A percentile compares a stretch with the other conserved stretches of the same genome.
These are phyloP conservation scores for Populus simonii DNA, from an alignment of 345 rosid species.

Conservation along the genomic window DNA sequence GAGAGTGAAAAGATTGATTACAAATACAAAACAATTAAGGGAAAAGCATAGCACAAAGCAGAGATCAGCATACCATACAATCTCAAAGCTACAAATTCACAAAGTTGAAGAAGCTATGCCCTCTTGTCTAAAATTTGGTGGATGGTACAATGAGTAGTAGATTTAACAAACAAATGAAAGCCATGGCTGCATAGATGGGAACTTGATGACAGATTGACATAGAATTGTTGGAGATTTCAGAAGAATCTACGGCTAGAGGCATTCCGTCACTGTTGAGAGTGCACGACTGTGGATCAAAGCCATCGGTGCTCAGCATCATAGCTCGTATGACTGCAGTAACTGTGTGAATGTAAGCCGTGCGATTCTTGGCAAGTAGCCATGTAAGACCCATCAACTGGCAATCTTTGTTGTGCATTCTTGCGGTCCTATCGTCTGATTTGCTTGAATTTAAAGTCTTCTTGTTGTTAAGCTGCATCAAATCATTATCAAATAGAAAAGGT, in stretches of 20 bases:
- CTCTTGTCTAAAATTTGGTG: constrained; percentile 13
- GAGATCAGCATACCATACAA: constrained; percentile 7
- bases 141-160: constrained; percentile 19
- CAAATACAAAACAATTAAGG: constrained; percentile 1
- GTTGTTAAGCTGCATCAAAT: constrained; percentile 51
- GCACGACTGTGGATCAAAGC: constrained; percentile 62
- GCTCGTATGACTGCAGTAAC: constrained; percentile 81
- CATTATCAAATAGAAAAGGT: background rate
- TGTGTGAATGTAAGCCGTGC: constrained; percentile 70
- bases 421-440: constrained; percentile 60
- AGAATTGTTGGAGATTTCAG: constrained; percentile 48
- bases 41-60: constrained; percentile 2
- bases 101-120: background rate
- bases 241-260: constrained; percentile 87
- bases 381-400: constrained; percentile 94
- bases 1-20: background rate
- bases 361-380: constrained; percentile 87
- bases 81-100: constrained; percentile 6
- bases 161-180: constrained; percentile 14
- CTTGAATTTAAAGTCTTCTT: constrained; percentile 52
- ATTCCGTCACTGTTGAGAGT: constrained; percentile 72
- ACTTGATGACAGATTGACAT: constrained; percentile 16
- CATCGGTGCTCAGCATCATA: constrained; percentile 51
- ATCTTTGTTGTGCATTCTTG: constrained; percentile 81
- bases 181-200: background rate